These are phyloP conservation scores for Pseudonitzschia multiseries DNA, from an alignment of 108 stramenopile species.

Conservation along the genomic window DNA sequence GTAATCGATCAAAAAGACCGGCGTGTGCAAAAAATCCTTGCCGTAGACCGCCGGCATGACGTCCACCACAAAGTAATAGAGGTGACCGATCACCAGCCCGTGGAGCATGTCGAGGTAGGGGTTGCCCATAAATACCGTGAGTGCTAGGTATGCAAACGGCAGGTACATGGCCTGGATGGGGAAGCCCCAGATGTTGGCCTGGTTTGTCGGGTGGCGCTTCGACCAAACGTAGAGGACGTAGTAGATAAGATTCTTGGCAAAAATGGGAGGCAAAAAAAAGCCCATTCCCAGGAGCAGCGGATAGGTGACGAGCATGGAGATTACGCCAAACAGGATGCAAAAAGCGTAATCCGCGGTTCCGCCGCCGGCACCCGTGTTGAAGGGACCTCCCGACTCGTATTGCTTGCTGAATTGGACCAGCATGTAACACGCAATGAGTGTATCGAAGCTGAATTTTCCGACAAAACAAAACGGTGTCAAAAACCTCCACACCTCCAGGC, in stretches of 20 bases:
- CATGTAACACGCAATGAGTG: constrained; percentile 74
- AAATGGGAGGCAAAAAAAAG: constrained; percentile 51
- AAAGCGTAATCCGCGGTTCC: constrained; percentile 56
- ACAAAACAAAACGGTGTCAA: constrained; percentile 80
- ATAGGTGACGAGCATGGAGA: constrained; percentile 55
- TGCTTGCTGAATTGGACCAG: constrained; percentile 60
- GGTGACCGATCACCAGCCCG: constrained; percentile 78
- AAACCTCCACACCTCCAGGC: constrained; percentile 79
- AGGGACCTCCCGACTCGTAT: constrained; percentile 78
- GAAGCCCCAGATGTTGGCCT: constrained; percentile 86
- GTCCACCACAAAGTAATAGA: constrained; percentile 89
- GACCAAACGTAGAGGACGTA: constrained; percentile 87
- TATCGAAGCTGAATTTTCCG: constrained; percentile 68
- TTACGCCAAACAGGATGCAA: constrained; percentile 62
- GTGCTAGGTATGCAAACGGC: constrained; percentile 79
- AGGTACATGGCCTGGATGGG: constrained; percentile 78
- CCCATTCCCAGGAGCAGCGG: constrained; percentile 42
- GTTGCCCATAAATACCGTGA: constrained; percentile 76
- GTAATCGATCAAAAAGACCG: constrained; percentile 79
- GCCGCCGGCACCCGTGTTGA: constrained; percentile 82
- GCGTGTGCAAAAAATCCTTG: constrained; percentile 78
- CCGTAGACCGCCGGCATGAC: constrained; percentile 85
- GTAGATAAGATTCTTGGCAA: constrained; percentile 69
- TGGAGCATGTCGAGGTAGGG: constrained; percentile 61
- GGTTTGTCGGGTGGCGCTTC: constrained; percentile 74